Percentiles rank a stretch among this genome's conserved stretches.
These are phyloP conservation scores for Diplodia scrobiculata DNA, from an alignment of 2,329 filamentous ascomycete species.

Conservation along the genomic window DNA sequence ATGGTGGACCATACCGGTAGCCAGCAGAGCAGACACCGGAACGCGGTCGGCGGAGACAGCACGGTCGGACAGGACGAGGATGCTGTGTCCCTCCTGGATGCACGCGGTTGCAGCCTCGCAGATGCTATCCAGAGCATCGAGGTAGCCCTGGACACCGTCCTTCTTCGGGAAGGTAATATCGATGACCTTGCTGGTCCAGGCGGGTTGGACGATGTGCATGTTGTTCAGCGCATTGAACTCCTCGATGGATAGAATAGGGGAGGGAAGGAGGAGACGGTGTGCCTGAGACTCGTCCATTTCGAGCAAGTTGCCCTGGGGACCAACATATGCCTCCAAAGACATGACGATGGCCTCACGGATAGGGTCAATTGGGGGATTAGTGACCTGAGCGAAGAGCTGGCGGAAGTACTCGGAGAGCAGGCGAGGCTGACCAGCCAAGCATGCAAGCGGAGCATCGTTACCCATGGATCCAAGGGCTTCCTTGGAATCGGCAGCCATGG, in stretches of 20 bases:
- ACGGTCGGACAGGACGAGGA: constrained; percentile 87
- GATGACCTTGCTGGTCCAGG: constrained; percentile 87
- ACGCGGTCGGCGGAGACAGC: constrained; percentile 81
- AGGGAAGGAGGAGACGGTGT: constrained; percentile 79
- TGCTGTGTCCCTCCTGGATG: constrained; percentile 78
- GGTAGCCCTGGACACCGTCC: constrained; percentile 79
- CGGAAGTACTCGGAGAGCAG: constrained; percentile 96
- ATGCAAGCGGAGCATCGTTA: constrained; percentile 91
- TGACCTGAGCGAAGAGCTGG: constrained; percentile 96
- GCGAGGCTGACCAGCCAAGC: constrained; percentile 84
- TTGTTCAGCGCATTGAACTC: constrained; percentile 88
- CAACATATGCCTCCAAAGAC: constrained; percentile 95
- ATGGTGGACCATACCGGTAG: constrained; percentile 92
- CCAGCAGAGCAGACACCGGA: constrained; percentile 80
- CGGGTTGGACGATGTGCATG: constrained; percentile 69
- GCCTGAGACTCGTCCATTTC: constrained; percentile 93
- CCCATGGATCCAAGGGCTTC: constrained; percentile 97
- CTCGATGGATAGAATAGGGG: constrained; percentile 82
- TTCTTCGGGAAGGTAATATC: constrained; percentile 91
- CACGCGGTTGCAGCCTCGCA: constrained; percentile 82
- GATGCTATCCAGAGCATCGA: constrained; percentile 83
- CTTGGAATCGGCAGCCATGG: constrained; percentile 97
- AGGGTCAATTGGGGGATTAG: constrained; percentile 94
- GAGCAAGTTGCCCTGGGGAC: constrained; percentile 89
- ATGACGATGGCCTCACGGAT: constrained; percentile 98